Conservation (phyloP, 139 green algal genomes). For the Choricystis sp. region DNA sequence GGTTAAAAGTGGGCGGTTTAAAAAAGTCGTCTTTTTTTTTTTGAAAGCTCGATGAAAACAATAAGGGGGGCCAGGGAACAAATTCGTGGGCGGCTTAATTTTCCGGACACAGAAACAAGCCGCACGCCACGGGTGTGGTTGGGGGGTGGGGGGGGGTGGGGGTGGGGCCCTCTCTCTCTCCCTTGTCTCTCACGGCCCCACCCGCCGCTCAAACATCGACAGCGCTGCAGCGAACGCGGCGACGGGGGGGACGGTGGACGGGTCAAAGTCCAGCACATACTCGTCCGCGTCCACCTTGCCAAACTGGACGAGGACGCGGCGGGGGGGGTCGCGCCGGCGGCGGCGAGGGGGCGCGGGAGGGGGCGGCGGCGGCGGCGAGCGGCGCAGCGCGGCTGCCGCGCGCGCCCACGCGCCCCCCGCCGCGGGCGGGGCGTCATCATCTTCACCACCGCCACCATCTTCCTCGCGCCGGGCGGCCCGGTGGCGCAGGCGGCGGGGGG, state of each 20-base stretch:
- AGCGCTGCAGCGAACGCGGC: not conserved
- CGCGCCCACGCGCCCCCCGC: not conserved
- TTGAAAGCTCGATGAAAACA: no score
- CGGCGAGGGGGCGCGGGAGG: not conserved
- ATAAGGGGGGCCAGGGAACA: no score
- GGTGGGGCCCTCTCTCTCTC: no score
- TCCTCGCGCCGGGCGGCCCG: not conserved
- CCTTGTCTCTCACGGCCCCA: no score
- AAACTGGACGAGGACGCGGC: slow-evolving; percentile 79
- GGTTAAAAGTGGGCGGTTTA: no score
- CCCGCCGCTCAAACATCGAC: not conserved
- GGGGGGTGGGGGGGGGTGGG: no score
- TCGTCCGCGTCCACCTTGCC: slow-evolving; percentile 69
- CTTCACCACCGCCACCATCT: no score
- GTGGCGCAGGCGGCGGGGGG: not conserved
- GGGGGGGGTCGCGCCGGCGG: slow-evolving; percentile 21
- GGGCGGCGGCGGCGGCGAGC: not conserved
- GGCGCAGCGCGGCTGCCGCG: not conserved
- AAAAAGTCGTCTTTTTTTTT: no score
- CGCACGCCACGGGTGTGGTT: no score
- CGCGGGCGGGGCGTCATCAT: not conserved
- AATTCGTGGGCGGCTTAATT: no score
- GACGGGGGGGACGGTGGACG: not conserved
- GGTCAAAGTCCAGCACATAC: slow-evolving; percentile 92
- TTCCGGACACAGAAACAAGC: no score